Base-by-base conservation (phyloP, 352 stramenopile genomes). In the Pythium guiyangense region DNA sequence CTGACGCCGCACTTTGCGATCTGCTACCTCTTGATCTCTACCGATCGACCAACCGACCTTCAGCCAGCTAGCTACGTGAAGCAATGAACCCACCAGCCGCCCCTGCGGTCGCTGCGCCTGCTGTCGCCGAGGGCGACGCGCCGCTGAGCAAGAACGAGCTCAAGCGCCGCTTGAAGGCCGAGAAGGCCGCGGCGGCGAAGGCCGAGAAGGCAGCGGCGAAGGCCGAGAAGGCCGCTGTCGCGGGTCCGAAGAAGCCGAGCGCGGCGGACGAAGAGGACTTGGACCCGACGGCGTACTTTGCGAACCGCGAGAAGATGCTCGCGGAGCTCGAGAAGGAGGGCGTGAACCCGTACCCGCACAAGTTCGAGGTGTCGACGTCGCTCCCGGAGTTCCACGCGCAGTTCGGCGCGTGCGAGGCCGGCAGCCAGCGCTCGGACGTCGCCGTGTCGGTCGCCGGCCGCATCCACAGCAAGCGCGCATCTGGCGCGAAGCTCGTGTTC, bases 201-300 rank as follows among this genome's bases (percentile, higher is more conserved):
- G 92, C 90, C 22, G 90, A 97, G 62, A 98, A 98, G 76, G 92
- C 76, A 44, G 79, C 78, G 14, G 78, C 79, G 35, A 88, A 91
- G 63, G 90, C 88, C 31, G 74, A 70, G 14, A 67, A 85, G 22
- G 72, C 84, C 18, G 65, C 68, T 12, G 66, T 64, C n/a, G 81
- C 74, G 9, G 75, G 73, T 15, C 63, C 74, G 39, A 94, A 97
- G 67, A 92, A 90, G 66, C 64, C 69, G 18, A 68, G 60, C 14
- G 65, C 62, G 18, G 62, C 61, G 47, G 87, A 97, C 55, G 96
- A 98, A 34, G 96, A 99, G 54, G 93, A 98, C 60, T 67, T 99
- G 26, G 96, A 99, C 72, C 97, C 97, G 4, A 98, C 88, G 42
- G 95, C 98, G 56, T 99, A 99, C 84, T 98, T 98, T 70, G 90